phyloP scores from a whole-genome alignment of 495 filamentous ascomycete genomes.

The Tuber melanosporum region DNA sequence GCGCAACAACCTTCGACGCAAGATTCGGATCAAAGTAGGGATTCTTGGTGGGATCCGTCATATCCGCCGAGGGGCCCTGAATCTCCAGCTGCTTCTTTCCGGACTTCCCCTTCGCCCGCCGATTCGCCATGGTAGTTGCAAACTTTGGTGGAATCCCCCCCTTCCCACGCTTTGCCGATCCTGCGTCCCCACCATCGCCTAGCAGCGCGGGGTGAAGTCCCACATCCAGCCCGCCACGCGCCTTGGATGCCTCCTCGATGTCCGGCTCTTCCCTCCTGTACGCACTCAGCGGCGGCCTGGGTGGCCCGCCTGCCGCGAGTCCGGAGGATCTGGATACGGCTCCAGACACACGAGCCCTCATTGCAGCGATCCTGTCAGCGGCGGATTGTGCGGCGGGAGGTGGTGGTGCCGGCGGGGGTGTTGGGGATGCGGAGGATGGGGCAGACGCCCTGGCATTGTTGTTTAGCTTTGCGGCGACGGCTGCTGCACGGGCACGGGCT shows the following conservation, averaged over 20 bases:
- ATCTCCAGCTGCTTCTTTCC: slow-evolving; percentile 60
- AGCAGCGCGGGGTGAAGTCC: slow-evolving; percentile 82
- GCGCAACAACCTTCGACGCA: slow-evolving; percentile 56
- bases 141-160: slow-evolving; percentile 53
- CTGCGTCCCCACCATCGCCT: slow-evolving; percentile 62
- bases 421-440: slow-evolving; percentile 44
- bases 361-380: slow-evolving; percentile 55
- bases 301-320: slow-evolving; percentile 41
- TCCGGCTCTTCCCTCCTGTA: slow-evolving; percentile 38
- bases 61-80: slow-evolving; percentile 59
- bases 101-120: slow-evolving; percentile 48
- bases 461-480: slow-evolving; percentile 53
- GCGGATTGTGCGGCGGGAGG: slow-evolving; percentile 45
- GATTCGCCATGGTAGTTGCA: slow-evolving; percentile 55
- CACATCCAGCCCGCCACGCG: slow-evolving; percentile 74
- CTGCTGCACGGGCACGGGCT: slow-evolving; percentile 57
- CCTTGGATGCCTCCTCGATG: slow-evolving; percentile 41
- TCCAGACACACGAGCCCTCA: slow-evolving; percentile 77
- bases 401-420: slow-evolving; percentile 39
- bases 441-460: slow-evolving; percentile 42
- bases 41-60: slow-evolving; percentile 58
- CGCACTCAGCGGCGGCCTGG: slow-evolving; percentile 23
- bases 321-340: slow-evolving; percentile 57
- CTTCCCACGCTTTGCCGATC: slow-evolving; percentile 51
- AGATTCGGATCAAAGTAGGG: slow-evolving; percentile 79